Conservation (phyloP, 106 monocot genomes). For the Posidonia australis region DNA sequence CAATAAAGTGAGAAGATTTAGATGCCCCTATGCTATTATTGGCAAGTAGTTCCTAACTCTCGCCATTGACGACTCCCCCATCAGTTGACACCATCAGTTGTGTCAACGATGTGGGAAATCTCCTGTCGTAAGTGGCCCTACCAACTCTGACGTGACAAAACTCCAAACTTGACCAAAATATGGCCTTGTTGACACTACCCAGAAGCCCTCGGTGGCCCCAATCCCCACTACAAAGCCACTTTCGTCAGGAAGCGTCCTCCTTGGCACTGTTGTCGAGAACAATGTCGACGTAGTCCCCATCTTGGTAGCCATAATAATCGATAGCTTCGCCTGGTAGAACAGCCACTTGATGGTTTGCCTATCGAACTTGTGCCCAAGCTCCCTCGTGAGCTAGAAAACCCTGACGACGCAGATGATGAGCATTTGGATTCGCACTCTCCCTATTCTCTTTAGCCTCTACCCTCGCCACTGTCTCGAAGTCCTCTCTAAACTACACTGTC, state of each 20-base stretch:
- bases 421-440: slow-evolving; percentile 29
- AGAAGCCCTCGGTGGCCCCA: slow-evolving; percentile 29
- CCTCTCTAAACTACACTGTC: too few relatives aligned
- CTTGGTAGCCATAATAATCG: slow-evolving; percentile 40
- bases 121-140: slow-evolving; percentile 21
- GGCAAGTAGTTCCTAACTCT: slow-evolving; percentile 77
- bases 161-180: slow-evolving; percentile 89
- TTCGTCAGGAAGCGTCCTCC: slow-evolving; percentile 8
- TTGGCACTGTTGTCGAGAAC: slow-evolving; percentile 24
- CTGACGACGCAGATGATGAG: slow-evolving; percentile 17
- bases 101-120: slow-evolving; percentile 14
- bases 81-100: too few relatives aligned
- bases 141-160: slow-evolving; percentile 58
- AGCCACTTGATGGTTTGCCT: slow-evolving; percentile 27
- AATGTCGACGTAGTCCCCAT: slow-evolving; percentile 36
- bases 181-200: slow-evolving; percentile 64
- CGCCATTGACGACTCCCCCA: slow-evolving; percentile 58
- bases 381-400: slow-evolving; percentile 17
- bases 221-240: slow-evolving; percentile 6
- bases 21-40: slow-evolving; percentile 53
- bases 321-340: slow-evolving; percentile 39
- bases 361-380: slow-evolving; percentile 20
- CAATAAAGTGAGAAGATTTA: slow-evolving; percentile 69
- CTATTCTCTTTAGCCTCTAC: too few relatives aligned
- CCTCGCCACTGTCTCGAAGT: too few relatives aligned